phyloP scores from a whole-genome alignment of 805 yeast genomes.

The Candida broadrunensis region DNA sequence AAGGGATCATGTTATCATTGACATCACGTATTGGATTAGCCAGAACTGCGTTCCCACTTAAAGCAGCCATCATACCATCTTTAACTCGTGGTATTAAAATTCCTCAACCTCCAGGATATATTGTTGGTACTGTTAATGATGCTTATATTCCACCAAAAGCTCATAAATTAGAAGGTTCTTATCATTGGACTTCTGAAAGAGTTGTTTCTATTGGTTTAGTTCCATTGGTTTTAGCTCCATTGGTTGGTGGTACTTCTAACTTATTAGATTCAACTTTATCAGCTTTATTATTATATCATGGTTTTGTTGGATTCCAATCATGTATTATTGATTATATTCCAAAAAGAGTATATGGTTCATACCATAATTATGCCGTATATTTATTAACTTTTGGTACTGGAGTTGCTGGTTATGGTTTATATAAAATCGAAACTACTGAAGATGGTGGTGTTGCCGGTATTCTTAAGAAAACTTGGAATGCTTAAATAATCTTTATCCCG shows the following conservation, averaged over 20 bases:
- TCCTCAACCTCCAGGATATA: slow-evolving; percentile 71
- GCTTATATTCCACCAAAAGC: slow-evolving; percentile 62
- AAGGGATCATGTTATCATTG: slow-evolving; percentile 20
- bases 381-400: slow-evolving; percentile 62
- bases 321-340: slow-evolving; percentile 82
- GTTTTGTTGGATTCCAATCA: slow-evolving; percentile 68
- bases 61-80: slow-evolving; percentile 16
- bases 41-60: slow-evolving; percentile 7
- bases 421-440: slow-evolving; percentile 61
- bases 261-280: slow-evolving; percentile 56
- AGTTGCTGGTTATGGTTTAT: slow-evolving; percentile 68
- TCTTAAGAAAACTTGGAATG: slow-evolving; percentile 37
- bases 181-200: slow-evolving; percentile 74
- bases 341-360: slow-evolving; percentile 63
- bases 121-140: slow-evolving; percentile 71
- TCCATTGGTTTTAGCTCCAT: slow-evolving; percentile 63
- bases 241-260: slow-evolving; percentile 51
- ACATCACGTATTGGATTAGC: slow-evolving; percentile 28
- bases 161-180: slow-evolving; percentile 59
- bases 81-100: slow-evolving; percentile 40
- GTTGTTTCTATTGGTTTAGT: slow-evolving; percentile 56
- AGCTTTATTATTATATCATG: slow-evolving; percentile 57
- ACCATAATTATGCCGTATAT: slow-evolving; percentile 60
- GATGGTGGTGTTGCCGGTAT: slow-evolving; percentile 57
- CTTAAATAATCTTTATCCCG: slow-evolving; percentile 14